Conservation (phyloP, 192 early-diverging fungal genomes). For the Rhizoclosmatium sp. region DNA sequence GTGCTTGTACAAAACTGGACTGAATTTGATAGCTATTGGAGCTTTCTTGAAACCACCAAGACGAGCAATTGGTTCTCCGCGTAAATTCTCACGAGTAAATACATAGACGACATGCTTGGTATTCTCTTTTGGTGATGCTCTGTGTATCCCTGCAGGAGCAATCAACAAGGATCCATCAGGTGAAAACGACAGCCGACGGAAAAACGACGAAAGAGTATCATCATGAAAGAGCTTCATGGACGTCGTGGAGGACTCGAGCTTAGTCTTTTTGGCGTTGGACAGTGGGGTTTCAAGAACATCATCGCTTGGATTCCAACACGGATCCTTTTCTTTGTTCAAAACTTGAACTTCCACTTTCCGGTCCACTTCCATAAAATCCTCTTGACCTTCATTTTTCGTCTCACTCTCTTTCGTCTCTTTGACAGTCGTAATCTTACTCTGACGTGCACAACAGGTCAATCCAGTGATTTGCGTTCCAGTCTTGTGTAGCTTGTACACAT, state of each 20-base stretch:
- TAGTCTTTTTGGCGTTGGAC: background rate
- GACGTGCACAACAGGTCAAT: background rate
- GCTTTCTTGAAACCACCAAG: conserved; percentile 79
- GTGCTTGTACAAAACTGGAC: conserved; percentile 63
- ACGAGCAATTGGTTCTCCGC: conserved; percentile 66
- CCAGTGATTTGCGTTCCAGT: background rate
- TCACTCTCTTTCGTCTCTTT: no score
- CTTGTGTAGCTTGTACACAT: conserved; percentile 1
- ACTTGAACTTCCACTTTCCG: background rate
- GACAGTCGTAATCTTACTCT: background rate
- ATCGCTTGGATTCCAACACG: background rate
- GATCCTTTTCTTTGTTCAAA: background rate
- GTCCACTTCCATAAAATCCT: no score
- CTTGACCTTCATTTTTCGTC: no score
- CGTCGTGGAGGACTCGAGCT: conserved; percentile 27
- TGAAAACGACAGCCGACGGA: conserved; percentile 84
- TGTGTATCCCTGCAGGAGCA: conserved; percentile 73
- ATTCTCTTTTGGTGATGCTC: conserved; percentile 14
- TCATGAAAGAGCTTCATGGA: conserved; percentile 54
- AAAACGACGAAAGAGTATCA: conserved; percentile 91
- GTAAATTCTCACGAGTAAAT: conserved; percentile 27
- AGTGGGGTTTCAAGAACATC: background rate
- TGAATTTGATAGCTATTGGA: conserved; percentile 80
- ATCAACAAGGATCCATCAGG: conserved; percentile 88
- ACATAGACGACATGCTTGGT: conserved; percentile 31